phyloP scores from a whole-genome alignment of 441 rosid genomes.

The Gossypium schwendimanii region DNA sequence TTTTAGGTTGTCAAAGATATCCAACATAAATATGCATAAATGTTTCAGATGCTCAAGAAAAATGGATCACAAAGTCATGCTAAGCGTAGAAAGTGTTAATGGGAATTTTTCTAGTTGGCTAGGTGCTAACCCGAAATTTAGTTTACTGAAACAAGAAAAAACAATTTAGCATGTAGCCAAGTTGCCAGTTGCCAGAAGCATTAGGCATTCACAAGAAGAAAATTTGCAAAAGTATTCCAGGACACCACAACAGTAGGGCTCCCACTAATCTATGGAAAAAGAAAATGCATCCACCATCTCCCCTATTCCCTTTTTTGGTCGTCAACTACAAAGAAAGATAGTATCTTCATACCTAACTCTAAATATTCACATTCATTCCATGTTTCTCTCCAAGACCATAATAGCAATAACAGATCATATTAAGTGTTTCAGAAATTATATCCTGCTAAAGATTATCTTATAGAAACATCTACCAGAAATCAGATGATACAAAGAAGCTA shows the following conservation, averaged over 20 bases:
- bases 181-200: not conserved
- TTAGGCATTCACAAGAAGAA: not conserved
- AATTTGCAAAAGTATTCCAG: not conserved
- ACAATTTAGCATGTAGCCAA: not conserved
- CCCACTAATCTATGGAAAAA: not conserved
- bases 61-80: not conserved
- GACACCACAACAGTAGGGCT: not conserved
- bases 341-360: not conserved
- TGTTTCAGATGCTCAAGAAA: not conserved
- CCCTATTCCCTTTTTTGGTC: not conserved
- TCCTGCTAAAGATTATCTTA: not conserved
- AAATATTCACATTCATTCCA: not conserved
- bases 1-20: not conserved
- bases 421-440: not conserved
- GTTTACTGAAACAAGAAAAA: not conserved
- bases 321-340: not conserved
- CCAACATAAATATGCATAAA: not conserved
- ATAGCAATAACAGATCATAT: not conserved
- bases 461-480: not conserved
- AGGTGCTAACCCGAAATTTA: not conserved
- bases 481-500: not conserved
- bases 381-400: not conserved
- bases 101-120: not conserved
- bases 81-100: not conserved
- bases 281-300: not conserved